A percentile compares a stretch with the other conserved stretches of the same genome.
Conservation (phyloP, 192 early-diverging fungal genomes). For the Kappamyces sp. region DNA sequence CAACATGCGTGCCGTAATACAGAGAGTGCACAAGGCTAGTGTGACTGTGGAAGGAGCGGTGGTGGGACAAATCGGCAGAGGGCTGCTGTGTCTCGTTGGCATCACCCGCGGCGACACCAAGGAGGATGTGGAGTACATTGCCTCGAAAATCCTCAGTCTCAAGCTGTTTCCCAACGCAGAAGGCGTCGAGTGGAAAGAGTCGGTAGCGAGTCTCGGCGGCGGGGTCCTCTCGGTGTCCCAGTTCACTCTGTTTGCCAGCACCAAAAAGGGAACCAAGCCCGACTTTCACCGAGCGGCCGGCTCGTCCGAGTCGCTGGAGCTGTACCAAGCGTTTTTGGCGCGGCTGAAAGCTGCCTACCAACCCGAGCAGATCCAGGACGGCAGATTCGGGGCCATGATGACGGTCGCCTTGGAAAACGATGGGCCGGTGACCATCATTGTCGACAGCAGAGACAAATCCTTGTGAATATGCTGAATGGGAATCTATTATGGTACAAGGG, state of each 20-base stretch:
- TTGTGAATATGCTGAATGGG: too few relatives aligned
- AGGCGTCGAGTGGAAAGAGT: slow-evolving; percentile 71
- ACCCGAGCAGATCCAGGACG: slow-evolving; percentile 68
- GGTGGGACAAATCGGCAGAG: slow-evolving; percentile 73
- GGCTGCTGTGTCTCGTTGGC: slow-evolving; percentile 68
- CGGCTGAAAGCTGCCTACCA: slow-evolving; percentile 59
- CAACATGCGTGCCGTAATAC: slow-evolving; percentile 60
- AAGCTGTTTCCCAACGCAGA: slow-evolving; percentile 68
- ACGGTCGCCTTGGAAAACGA: slow-evolving; percentile 82
- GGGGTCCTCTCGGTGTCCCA: slow-evolving; percentile 83
- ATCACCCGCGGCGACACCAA: slow-evolving; percentile 60
- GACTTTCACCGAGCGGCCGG: slow-evolving; percentile 92
- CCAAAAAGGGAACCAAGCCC: slow-evolving; percentile 79
- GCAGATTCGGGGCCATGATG: slow-evolving; percentile 97
- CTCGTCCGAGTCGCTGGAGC: slow-evolving; percentile 50
- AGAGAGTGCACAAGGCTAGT: slow-evolving; percentile 55
- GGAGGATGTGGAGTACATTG: slow-evolving; percentile 80
- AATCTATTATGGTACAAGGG: too few relatives aligned
- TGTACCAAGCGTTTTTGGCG: slow-evolving; percentile 71
- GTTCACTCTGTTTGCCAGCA: slow-evolving; percentile 85
- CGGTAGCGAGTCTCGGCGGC: slow-evolving; percentile 64
- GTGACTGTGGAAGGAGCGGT: slow-evolving; percentile 69
- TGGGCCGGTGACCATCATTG: slow-evolving; percentile 21
- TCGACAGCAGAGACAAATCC: slow-evolving; percentile 3
- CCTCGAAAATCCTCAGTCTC: slow-evolving; percentile 71